Conservation (phyloP, 495 filamentous ascomycete genomes). For the Xylaria nigripes region DNA sequence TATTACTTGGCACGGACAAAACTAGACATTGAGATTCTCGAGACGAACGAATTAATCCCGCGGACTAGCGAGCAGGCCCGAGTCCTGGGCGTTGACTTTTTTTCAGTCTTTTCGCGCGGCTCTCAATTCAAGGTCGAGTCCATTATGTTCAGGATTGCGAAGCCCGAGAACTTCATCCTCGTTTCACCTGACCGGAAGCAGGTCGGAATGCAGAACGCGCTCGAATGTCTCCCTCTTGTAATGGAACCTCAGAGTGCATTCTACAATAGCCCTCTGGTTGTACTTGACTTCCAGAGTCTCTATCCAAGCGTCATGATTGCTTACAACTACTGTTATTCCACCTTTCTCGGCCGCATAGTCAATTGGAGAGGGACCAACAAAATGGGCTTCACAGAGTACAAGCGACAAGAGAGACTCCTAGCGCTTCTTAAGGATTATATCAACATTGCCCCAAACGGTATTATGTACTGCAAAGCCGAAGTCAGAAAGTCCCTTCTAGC, state of each 20-base stretch:
- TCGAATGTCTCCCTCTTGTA: conserved; percentile 90
- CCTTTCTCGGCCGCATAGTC: conserved; percentile 77
- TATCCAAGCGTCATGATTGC: conserved; percentile 99
- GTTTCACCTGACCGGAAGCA: conserved; percentile 86
- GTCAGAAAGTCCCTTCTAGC: conserved; percentile 86
- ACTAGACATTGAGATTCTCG: conserved; percentile 83
- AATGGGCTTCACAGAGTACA: conserved; percentile 85
- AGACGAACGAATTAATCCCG: conserved; percentile 79
- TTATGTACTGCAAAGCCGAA: conserved; percentile 83
- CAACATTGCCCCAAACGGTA: conserved; percentile 92
- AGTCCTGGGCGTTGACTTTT: conserved; percentile 90
- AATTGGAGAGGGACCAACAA: conserved; percentile 87
- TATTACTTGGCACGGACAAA: conserved; percentile 72
- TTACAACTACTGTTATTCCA: conserved; percentile 99
- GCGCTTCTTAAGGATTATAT: conserved; percentile 76
- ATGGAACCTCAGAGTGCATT: conserved; percentile 98
- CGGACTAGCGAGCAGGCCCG: conserved; percentile 92
- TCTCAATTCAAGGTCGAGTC: conserved; percentile 98
- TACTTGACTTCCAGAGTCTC: conserved; percentile 91
- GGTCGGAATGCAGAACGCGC: conserved; percentile 86
- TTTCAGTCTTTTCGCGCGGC: conserved; percentile 85
- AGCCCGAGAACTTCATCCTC: conserved; percentile 88
- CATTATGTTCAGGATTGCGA: conserved; percentile 96
- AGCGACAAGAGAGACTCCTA: conserved; percentile 63
- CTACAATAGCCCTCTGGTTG: conserved; percentile 80